phyloP scores from a whole-genome alignment of 2,329 filamentous ascomycete species.

The Arthrobotrys entomopaga region DNA sequence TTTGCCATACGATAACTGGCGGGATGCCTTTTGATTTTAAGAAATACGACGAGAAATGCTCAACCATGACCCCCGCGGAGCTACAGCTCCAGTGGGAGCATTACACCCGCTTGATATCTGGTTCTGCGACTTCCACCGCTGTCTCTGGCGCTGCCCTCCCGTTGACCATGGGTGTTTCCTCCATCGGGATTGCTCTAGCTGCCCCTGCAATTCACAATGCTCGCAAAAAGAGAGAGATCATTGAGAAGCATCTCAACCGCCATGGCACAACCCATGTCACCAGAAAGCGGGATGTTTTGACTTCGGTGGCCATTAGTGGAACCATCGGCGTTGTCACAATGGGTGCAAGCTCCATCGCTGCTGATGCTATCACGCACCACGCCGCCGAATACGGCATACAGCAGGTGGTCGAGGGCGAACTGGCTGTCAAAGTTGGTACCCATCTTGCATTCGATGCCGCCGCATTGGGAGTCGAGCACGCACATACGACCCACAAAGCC shows the following conservation, averaged over 20 bases:
- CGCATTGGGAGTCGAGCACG: conserved; percentile 62
- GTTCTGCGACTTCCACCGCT: conserved; percentile 62
- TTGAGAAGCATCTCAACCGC: conserved; percentile 62
- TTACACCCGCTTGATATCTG: conserved; percentile 63
- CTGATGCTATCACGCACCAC: conserved; percentile 61
- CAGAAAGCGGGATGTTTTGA: conserved; percentile 63
- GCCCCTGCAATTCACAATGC: conserved; percentile 64
- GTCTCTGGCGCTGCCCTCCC: conserved; percentile 63
- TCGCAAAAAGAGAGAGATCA: conserved; percentile 63
- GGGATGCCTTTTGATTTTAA: conserved; percentile 63
- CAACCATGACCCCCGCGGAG: conserved; percentile 61
- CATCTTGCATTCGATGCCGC: conserved; percentile 62
- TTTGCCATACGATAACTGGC: background rate
- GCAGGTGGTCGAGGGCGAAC: conserved; percentile 60
- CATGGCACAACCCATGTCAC: conserved; percentile 62
- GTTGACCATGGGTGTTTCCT: conserved; percentile 62
- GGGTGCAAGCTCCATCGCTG: conserved; percentile 61
- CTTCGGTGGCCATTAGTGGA: conserved; percentile 62
- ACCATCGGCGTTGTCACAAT: conserved; percentile 62
- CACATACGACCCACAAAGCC: conserved; percentile 61
- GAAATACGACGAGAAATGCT: conserved; percentile 63
- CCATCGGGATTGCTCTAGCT: conserved; percentile 62
- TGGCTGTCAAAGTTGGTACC: conserved; percentile 61
- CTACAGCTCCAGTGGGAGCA: conserved; percentile 64
- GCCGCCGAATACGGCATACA: conserved; percentile 61